phyloP scores from a whole-genome alignment of 2,329 filamentous ascomycete genomes.

The Sporothrix pseudoabietina region DNA sequence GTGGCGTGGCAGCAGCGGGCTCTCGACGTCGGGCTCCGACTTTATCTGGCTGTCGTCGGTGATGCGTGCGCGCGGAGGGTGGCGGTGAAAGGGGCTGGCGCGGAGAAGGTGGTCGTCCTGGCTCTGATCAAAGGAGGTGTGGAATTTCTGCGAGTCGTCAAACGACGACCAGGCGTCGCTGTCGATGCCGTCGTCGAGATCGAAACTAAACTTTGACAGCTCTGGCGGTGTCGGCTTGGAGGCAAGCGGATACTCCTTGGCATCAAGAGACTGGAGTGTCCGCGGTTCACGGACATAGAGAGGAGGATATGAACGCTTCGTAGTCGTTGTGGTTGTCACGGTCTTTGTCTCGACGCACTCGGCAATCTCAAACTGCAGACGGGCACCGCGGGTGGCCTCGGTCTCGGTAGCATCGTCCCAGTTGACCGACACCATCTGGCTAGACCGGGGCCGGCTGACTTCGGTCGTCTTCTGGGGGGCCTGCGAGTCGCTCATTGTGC shows the following conservation, averaged over 20 bases:
- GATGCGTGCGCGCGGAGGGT: conserved; percentile 12
- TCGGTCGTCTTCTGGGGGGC: conserved; percentile 40
- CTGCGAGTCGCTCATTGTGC: conserved; percentile 33
- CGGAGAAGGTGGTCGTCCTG: conserved; percentile 27
- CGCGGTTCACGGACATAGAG: conserved; percentile 74
- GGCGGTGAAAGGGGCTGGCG: conserved; percentile 18
- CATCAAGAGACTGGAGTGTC: conserved; percentile 71
- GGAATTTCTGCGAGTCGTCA: conserved; percentile 32
- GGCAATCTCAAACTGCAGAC: conserved; percentile 59
- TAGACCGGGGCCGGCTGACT: conserved; percentile 41
- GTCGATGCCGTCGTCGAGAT: conserved; percentile 60
- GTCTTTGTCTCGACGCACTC: conserved; percentile 70
- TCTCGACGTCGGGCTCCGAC: conserved; percentile 41
- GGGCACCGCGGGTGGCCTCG: conserved; percentile 37
- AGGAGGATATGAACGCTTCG: conserved; percentile 82
- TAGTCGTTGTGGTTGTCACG: conserved; percentile 90
- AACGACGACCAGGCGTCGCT: conserved; percentile 43
- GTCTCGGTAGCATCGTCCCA: conserved; percentile 41
- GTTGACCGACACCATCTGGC: conserved; percentile 43
- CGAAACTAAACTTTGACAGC: conserved; percentile 75
- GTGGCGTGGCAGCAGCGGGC: conserved; percentile 39
- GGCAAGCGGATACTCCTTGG: conserved; percentile 88
- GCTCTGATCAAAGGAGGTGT: conserved; percentile 26
- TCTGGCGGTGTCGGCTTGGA: conserved; percentile 77
- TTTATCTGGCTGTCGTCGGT: conserved; percentile 37